These are phyloP conservation scores for Dentipellis sp. DNA, from an alignment of 768 basidiomycete genomes.

Conservation along the genomic window DNA sequence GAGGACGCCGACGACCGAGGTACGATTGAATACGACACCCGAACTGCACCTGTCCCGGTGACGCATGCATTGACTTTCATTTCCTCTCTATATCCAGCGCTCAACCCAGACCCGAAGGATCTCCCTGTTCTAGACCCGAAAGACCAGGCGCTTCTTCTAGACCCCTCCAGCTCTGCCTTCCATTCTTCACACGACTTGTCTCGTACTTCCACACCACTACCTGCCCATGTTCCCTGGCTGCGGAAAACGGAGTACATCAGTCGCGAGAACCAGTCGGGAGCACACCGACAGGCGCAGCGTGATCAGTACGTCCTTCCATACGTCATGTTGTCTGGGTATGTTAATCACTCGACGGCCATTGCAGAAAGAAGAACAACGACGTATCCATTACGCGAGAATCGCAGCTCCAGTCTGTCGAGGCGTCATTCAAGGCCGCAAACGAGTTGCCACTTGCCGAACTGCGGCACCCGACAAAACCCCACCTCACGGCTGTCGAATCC, in stretches of 20 bases:
- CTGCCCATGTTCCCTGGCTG: constrained; percentile 78
- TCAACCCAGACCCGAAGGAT: constrained; percentile 61
- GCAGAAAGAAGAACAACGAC: neutral
- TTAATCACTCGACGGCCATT: too few relatives aligned
- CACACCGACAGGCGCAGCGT: constrained; percentile 32
- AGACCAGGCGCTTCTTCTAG: constrained; percentile 69
- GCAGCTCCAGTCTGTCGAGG: constrained; percentile 71
- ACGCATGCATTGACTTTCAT: constrained; percentile 5
- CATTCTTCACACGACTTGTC: constrained; percentile 24
- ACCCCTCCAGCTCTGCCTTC: constrained; percentile 38
- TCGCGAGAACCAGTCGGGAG: constrained; percentile 39
- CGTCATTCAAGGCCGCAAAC: constrained; percentile 59
- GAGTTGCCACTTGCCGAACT: constrained; percentile 50
- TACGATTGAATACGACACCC: constrained; percentile 20
- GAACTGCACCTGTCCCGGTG: neutral
- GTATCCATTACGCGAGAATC: constrained; percentile 50
- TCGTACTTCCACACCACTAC: constrained; percentile 34
- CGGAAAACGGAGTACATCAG: constrained; percentile 88
- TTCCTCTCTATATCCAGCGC: constrained; percentile 19
- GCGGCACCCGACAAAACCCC: constrained; percentile 72
- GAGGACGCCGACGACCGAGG: constrained; percentile 66
- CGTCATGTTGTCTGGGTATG: neutral
- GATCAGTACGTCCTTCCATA: constrained; percentile 31
- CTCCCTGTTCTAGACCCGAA: constrained; percentile 59
- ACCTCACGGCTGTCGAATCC: constrained; percentile 67